Evolutionary conservation across 2,329 filamentous ascomycete genomes (phyloP).

Genomic region (Sporothrix inflata): DNA sequence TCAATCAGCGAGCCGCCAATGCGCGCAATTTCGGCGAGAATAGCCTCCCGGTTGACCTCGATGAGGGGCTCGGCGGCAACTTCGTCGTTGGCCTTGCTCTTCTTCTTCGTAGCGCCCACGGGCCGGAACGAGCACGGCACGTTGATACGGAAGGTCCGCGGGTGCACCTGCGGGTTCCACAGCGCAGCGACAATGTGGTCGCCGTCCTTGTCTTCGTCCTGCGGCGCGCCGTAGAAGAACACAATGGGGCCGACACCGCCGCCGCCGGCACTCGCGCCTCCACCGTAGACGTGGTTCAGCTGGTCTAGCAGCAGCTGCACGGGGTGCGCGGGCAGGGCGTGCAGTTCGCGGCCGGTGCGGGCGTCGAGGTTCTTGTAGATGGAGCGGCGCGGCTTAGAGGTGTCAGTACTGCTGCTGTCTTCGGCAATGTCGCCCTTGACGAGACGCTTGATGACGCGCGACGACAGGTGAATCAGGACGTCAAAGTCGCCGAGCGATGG

Average conservation of each 20-base stretch:
- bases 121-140: slow-evolving; percentile 70
- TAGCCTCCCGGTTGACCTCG: slow-evolving; percentile 66
- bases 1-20: slow-evolving; percentile 69
- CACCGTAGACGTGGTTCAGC: slow-evolving; percentile 66
- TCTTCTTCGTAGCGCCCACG: slow-evolving; percentile 35
- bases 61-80: slow-evolving; percentile 47
- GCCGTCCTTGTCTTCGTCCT: slow-evolving; percentile 42
- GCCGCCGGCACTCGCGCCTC: slow-evolving; percentile 16
- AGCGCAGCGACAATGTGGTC: slow-evolving; percentile 59
- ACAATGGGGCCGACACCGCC: slow-evolving; percentile 60
- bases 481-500: slow-evolving; percentile 78
- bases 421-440: slow-evolving; percentile 44
- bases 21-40: slow-evolving; percentile 73
- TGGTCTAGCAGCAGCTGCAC: slow-evolving; percentile 67
- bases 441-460: slow-evolving; percentile 53
- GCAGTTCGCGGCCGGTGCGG: slow-evolving; percentile 50
- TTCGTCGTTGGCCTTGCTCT: slow-evolving; percentile 31
- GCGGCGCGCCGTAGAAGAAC: slow-evolving; percentile 73
- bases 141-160: slow-evolving; percentile 69
- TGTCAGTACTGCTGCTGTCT: slow-evolving; percentile 30
- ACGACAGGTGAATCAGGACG: slow-evolving; percentile 74
- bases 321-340: slow-evolving; percentile 62
- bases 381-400: slow-evolving; percentile 39
- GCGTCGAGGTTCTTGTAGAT: slow-evolving; percentile 82
- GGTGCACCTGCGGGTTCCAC: slow-evolving; percentile 60